phyloP scores from a whole-genome alignment of 805 yeast species.

The Candida vartiovaarae region DNA sequence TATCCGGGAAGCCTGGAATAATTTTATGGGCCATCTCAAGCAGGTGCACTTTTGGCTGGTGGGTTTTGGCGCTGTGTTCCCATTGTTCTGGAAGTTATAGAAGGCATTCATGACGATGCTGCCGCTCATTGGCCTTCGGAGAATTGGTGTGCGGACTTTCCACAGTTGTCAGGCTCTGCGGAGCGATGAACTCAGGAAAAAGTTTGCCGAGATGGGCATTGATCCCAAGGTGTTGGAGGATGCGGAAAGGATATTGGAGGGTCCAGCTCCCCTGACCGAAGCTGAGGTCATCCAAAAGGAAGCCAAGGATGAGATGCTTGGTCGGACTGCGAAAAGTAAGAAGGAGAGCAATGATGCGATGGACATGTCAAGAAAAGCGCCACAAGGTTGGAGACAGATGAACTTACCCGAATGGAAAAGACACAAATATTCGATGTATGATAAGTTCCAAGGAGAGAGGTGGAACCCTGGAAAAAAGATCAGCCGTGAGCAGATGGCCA shows the following conservation, averaged over 20 bases:
- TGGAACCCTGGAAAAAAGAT: slow-evolving; percentile 68
- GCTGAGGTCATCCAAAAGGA: background rate
- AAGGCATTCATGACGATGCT: too few species aligned
- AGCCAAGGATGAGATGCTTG: background rate
- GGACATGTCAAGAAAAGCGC: slow-evolving; percentile 20
- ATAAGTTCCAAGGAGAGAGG: slow-evolving; percentile 47
- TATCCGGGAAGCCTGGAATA: too few species aligned
- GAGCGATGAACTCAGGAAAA: background rate
- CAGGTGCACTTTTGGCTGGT: too few species aligned
- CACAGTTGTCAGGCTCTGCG: background rate
- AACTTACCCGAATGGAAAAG: slow-evolving; percentile 62
- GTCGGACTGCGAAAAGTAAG: background rate
- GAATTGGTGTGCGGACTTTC: too few species aligned
- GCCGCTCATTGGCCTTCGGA: too few species aligned
- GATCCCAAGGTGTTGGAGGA: slow-evolving; percentile 4
- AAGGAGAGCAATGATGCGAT: background rate
- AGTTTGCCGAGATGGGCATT: background rate
- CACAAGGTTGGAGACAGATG: slow-evolving; percentile 39
- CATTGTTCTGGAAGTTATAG: too few species aligned
- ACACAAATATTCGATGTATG: slow-evolving; percentile 55
- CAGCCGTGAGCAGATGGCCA: slow-evolving; percentile 62
- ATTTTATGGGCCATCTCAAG: too few species aligned
- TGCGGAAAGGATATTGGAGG: background rate
- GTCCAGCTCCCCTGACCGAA: too few species aligned
- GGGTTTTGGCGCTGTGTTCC: too few species aligned